Evolutionary conservation across 1,139 yeast genomes (phyloP).

Genomic region (Pichia sp.): DNA sequence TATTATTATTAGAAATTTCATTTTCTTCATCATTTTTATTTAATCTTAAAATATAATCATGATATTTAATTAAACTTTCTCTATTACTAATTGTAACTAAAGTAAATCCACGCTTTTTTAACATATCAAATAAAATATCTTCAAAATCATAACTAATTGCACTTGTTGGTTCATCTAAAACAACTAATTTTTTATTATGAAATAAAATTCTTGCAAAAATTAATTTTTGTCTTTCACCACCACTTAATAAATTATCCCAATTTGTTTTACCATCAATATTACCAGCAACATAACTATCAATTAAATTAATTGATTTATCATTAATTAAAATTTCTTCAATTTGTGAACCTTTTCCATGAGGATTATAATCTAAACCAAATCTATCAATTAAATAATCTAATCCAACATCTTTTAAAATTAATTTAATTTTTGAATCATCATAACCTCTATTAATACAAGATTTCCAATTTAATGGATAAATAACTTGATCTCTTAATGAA

Average conservation of each 20-base stretch:
- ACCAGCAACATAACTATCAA: slow-evolving; percentile 24
- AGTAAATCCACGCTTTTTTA: slow-evolving; percentile 66
- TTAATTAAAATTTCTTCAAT: slow-evolving; percentile 24
- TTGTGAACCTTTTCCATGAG: slow-evolving; percentile 31
- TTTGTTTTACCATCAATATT: slow-evolving; percentile 24
- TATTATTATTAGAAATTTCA: slow-evolving; percentile 35
- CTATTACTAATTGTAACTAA: slow-evolving; percentile 82
- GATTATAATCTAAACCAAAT: slow-evolving; percentile 33
- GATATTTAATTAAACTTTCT: slow-evolving; percentile 79
- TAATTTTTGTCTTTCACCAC: slow-evolving; percentile 92
- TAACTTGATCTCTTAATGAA: slow-evolving; percentile 78
- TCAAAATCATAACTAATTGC: slow-evolving; percentile 92
- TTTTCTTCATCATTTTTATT: slow-evolving; percentile 31
- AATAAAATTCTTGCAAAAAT: slow-evolving; percentile 84
- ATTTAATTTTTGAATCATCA: slow-evolving; percentile 63
- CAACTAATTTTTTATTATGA: slow-evolving; percentile 74
- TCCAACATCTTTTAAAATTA: slow-evolving; percentile 67
- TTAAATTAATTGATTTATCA: slow-evolving; percentile 21
- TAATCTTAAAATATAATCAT: slow-evolving; percentile 56
- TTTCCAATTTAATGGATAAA: slow-evolving; percentile 73
- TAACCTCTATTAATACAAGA: slow-evolving; percentile 72
- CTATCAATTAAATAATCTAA: slow-evolving; percentile 66
- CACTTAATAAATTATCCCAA: slow-evolving; percentile 89
- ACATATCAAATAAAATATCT: slow-evolving; percentile 73
- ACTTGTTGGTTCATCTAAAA: slow-evolving; percentile 88